Percentiles rank a stretch among this genome's conserved stretches.
Evolutionary conservation across 306 rosid genomes (phyloP).

Genomic region (Prunus salicina): DNA sequence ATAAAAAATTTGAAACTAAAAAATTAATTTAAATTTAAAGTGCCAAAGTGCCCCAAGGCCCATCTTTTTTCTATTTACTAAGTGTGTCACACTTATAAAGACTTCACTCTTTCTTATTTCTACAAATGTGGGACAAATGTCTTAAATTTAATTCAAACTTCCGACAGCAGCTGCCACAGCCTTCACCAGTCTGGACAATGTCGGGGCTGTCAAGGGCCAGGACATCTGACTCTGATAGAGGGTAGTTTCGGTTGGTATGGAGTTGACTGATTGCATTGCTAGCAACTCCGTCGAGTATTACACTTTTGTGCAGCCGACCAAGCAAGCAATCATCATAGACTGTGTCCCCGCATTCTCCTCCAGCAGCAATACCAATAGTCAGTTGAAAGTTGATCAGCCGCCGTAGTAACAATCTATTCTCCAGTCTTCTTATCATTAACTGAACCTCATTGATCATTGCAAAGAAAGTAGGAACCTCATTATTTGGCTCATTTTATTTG

Average conservation of each 20-base stretch:
- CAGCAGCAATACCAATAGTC: constrained; percentile 85
- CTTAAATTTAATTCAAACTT: too few relatives aligned
- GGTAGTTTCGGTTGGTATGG: constrained; percentile 75
- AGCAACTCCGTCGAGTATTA: constrained; percentile 71
- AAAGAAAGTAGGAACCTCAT: constrained; percentile 18
- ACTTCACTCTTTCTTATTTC: too few relatives aligned
- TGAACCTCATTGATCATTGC: constrained; percentile 20
- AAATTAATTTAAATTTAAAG: too few relatives aligned
- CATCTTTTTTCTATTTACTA: too few relatives aligned
- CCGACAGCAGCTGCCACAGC: constrained; percentile 27
- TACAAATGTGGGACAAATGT: too few relatives aligned
- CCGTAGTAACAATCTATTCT: constrained; percentile 55
- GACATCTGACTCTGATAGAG: constrained; percentile 68
- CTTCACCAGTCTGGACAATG: constrained; percentile 57
- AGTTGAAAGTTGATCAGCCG: constrained; percentile 77
- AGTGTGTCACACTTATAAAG: too few relatives aligned
- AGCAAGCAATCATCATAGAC: constrained; percentile 82
- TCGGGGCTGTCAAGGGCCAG: constrained; percentile 63
- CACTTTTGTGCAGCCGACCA: constrained; percentile 75
- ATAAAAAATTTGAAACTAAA: too few relatives aligned
- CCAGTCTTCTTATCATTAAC: constrained; percentile 52
- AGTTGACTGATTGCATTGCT: constrained; percentile 60
- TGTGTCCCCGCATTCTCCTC: constrained; percentile 88
- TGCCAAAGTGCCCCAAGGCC: too few relatives aligned
- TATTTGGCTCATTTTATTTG: too few relatives aligned